Percentiles rank a stretch among this genome's conserved stretches.
phyloP scores from a whole-genome alignment of 73 alveolate genomes.

The Tetrahymena thermophila region DNA sequence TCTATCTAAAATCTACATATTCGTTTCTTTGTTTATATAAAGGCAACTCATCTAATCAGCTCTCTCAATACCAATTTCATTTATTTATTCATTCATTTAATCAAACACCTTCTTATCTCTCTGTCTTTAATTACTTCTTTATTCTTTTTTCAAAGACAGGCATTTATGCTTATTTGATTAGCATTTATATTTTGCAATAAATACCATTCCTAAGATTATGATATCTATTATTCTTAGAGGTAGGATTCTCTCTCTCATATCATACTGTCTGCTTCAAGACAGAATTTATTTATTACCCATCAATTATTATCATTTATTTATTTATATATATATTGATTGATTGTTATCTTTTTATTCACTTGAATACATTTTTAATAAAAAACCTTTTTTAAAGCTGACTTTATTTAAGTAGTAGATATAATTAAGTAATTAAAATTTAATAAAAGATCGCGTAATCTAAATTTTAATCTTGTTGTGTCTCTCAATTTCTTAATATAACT shows the following conservation, averaged over 20 bases:
- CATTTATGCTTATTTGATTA: background rate
- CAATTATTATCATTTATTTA: too few species aligned
- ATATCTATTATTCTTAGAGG: background rate
- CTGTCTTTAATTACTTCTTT: background rate
- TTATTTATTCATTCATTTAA: too few species aligned
- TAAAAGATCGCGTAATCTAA: background rate
- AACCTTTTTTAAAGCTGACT: background rate
- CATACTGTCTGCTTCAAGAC: background rate
- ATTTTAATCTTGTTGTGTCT: background rate
- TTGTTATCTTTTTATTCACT: background rate
- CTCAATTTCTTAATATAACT: background rate
- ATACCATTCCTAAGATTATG: background rate
- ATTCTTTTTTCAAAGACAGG: background rate
- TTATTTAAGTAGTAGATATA: background rate
- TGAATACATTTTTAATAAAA: background rate
- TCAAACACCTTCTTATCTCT: background rate
- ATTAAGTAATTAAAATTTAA: background rate
- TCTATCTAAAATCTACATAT: background rate
- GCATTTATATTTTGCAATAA: background rate
- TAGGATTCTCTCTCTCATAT: background rate
- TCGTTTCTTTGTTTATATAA: background rate
- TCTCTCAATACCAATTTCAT: too few species aligned
- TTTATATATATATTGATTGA: too few species aligned
- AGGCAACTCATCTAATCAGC: too few species aligned
- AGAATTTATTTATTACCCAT: background rate